Evolutionary conservation across 1,284 basidiomycete species (phyloP), one percentile per base, ranked within the genome.

Genomic region (Cutaneotrichosporon sp.): DNA sequence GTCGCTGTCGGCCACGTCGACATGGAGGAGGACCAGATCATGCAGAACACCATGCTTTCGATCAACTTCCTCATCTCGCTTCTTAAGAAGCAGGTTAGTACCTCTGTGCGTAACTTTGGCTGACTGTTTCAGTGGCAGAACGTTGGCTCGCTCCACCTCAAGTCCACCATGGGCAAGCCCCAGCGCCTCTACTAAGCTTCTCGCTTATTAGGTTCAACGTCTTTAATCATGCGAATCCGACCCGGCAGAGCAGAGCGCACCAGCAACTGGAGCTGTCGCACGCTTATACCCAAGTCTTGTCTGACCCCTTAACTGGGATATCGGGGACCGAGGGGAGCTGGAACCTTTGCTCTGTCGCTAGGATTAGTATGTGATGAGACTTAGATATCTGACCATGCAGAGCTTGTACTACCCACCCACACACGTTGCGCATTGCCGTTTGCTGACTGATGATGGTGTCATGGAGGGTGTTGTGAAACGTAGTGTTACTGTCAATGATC

Each of bases 31-130:
- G 97, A 99, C 83, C 92, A 98, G 84, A 90, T 99, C 69, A 87
- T 98, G 72, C 90, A 83, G 73, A 99, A 99, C 84, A 90, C 93
- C 85, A 99, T 99, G 97, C 84, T 99, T 76, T 89, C 92, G 83
- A 96, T 99, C 87, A 99, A 99, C 89, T 99, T 99, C 89, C 87
- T 99, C 73, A 92, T 99, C 80, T 98, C 97, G 50, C 86, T 99
- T 67, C 89, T 99, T 81, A 99, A 99, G 89, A 99, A 99, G 89
- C 95, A 79, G 86, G 55, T 56, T 38, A 56, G 55, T 40, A 40
- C 13, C 18, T 14, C n/a, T 38, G 31, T 9, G 14, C 11, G 14
- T 26, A 22, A 26, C 11, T 9, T 9, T 5, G 13, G 55, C 55
- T 56, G 36, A 56, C 55, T 38, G 4, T 56, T 38, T 21, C 38